Evolutionary conservation across 495 filamentous ascomycete genomes (phyloP), one percentile per base, ranked within the genome.

Genomic region (Neurospora intermedia): DNA sequence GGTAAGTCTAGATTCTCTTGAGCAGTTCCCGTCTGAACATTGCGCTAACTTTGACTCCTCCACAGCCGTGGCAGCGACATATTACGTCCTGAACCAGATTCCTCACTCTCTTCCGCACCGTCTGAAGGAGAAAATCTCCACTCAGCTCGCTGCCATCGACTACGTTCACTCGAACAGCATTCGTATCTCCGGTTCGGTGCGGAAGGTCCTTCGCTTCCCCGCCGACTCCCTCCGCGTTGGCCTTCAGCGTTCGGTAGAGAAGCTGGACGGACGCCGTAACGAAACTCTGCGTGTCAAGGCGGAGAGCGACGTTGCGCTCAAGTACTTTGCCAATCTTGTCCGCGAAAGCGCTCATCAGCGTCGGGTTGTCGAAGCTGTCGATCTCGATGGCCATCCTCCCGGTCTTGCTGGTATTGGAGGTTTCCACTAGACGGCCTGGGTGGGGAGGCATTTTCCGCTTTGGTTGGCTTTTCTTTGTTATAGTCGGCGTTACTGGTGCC

Each of bases 151-250:
- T 31, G 85, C 89, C 27, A 89, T 97, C 79, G 96, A 99, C 83
- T 99, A 98, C 80, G 91, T 94, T 13, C 96, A 99, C 81, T 82
- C 87, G 73, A 99, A 99, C 84, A 88, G 92, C 75, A 86, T 86
- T 38, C 92, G 96, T 38, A 94, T 99, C 75, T 90, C 91, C 9
- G 83, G 87, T 69, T 92, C 95, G 69, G 92, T 95, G 40, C 92
- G 95, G 70, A 92, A 93, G 78, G 92, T 97, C 20, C 89, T 99
- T 45, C 91, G 91, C 66, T 88, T 91, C 77, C 96, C 96, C 0
- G 92, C 94, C 39, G 90, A 92, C 73, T 91, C 92, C 73, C 88
- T 99, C 18, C 89, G 92, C 43, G 88, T 91, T 43, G 90, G 90
- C 72, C 86, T 99, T 70, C 89, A 94, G 74, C 91, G 91, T 16